Percentiles rank a stretch among this genome's conserved stretches.
These are phyloP conservation scores for Neonectria magnoliae DNA, from an alignment of 2,329 filamentous ascomycete species.

Conservation along the genomic window DNA sequence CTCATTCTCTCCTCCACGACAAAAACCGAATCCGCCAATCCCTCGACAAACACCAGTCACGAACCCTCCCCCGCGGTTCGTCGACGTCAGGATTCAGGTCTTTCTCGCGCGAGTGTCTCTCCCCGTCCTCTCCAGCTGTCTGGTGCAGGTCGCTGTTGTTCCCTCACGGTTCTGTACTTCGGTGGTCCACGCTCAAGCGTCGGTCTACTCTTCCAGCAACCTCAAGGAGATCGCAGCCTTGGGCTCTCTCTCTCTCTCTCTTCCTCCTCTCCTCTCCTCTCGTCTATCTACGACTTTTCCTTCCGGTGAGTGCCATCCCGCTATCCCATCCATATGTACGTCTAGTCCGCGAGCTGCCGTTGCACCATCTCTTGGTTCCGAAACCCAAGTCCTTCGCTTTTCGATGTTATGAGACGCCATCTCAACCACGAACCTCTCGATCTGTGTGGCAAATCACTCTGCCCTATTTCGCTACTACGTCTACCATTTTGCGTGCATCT, in stretches of 20 bases:
- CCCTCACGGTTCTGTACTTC: slow-evolving; percentile 25
- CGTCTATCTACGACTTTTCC: slow-evolving; percentile 32
- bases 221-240: slow-evolving; percentile 30
- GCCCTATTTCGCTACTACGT: neutral
- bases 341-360: slow-evolving; percentile 4
- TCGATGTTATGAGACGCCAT: no score
- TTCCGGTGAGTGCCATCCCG: slow-evolving; percentile 33
- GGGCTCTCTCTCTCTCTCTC: slow-evolving; percentile 26
- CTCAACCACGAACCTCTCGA: neutral
- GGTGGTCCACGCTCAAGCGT: slow-evolving; percentile 25
- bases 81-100: slow-evolving; percentile 46
- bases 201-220: slow-evolving; percentile 22
- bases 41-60: slow-evolving; percentile 48
- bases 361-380: neutral
- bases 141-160: slow-evolving; percentile 41
- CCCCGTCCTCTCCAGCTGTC: slow-evolving; percentile 43
- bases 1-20: slow-evolving; percentile 42
- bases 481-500: neutral
- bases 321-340: neutral
- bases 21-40: slow-evolving; percentile 51
- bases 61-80: slow-evolving; percentile 44
- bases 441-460: no score
- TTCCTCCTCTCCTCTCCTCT: slow-evolving; percentile 23
- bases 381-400: neutral
- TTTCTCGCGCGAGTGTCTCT: slow-evolving; percentile 46